Evolutionary conservation across 805 yeast genomes (phyloP), one percentile per base, ranked within the genome.

Genomic region (Pichia rugopelliculosa): DNA sequence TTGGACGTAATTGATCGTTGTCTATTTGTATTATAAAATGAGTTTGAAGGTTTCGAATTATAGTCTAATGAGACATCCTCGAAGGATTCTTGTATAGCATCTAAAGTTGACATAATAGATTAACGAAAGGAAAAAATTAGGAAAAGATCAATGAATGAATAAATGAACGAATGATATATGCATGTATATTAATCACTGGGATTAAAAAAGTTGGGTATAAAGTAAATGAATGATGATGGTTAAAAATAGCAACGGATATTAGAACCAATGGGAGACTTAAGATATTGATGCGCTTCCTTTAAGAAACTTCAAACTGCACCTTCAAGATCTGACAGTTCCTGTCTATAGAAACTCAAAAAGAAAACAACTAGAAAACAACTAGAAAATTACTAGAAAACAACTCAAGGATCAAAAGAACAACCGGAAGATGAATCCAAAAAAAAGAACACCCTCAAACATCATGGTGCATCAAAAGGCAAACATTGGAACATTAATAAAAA

Each of bases 11-110:
- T 4, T 7, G 40, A 26, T 2, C n/a, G 20, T 12, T 37, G 45
- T 36, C 44, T 43, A 17, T 36, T 34, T 3, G 40, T 22, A 8
- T 27, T 39, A 21, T 44, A 36, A 11, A 48, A 18, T 24, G 36
- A 23, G 6, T 44, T 39, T 15, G 26, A 18, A 2, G 40, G 30
- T 33, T 26, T 18, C 13, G 45, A 26, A 9, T 33, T 42, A 24
- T 42, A 42, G 13, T 45, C 48, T 13, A 50, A 44, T 0, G 62
- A 44, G 3, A 65, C 58, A 41, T 66, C 70, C 50, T 66, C 70
- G 45, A 65, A 66, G 3, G 68, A 59, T 45, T 66, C 70, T 36
- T 64, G 60, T 9, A 66, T 63, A 25, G 64, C 58, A 45, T 60
- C 64, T 49, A 62, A 49, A 13, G 52, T 44, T 24, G 62, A 46